Base-by-base conservation (phyloP, 1,284 basidiomycete genomes). In the Sporisorium graminicola region DNA sequence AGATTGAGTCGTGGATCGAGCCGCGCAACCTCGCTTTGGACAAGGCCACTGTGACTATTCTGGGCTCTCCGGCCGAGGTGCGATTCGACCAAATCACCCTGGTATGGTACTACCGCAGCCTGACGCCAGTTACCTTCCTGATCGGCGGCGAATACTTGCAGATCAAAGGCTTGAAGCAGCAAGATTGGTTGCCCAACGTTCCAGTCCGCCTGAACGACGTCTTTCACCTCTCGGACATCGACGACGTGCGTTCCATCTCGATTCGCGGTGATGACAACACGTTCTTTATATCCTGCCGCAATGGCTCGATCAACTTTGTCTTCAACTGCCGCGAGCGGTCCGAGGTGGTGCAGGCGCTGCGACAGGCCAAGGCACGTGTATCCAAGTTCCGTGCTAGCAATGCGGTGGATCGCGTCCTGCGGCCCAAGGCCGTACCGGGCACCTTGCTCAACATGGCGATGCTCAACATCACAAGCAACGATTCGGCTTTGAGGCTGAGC, bases 361-460 rank as follows among this genome's bases (percentile, higher is more conserved):
- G 82, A 31, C 81, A 83, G 51, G 82, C 82, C n/a, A 81, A 81
- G 43, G 82, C 82, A 8, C 58, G 79, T 1, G 76, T 81, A 7
- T 77, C 77, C 43, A 73, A 77, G 52, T 79, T 76, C 74, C 61
- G 77, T 4, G 74, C 71, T 58, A 78, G 66, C 57, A 77, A 69
- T 24, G 49, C 77, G 5, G 60, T 73, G 18, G 80, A 83, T 22
- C 76, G 82, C 5, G 75, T 74, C 14, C 46, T 82, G 37, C 71
- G 80, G 35, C 82, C 82, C 12, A 79, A 76, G 51, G 82, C 82
- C 35, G 82, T 83, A 20, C 82, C 82, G 10, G 82, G 82, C 35
- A 82, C 81, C 26, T 60, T 83, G 66, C 77, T 83, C 59, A 83
- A 83, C 66, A 83, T 83, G 79, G 82, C 82, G 16, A 78, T 83